Base-by-base conservation (phyloP, 2,329 filamentous ascomycete species). In the Cordyceps cateniannulata region DNA sequence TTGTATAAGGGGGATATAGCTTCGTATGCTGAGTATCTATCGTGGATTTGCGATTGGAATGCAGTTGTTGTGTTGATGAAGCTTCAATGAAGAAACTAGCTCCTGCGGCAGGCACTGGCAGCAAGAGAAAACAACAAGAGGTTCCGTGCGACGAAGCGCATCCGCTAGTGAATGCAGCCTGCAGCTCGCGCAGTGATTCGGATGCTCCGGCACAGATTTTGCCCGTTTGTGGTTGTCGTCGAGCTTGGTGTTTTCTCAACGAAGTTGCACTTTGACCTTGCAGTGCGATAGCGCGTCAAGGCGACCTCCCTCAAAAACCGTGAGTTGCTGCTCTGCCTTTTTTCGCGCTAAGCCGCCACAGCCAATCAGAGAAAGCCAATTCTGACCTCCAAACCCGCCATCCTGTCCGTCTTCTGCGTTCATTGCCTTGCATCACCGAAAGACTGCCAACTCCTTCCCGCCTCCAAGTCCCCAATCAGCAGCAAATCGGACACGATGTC, bases 291-390 rank as follows among this genome's bases (percentile, higher is more conserved):
- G 45, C 56, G 58, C 50, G 42, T 54, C 40, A 44, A 60, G 49
- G 29, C 44, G 20, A 25, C 32, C 47, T 16, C n/a, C 25, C 42
- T 54, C 44, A 38, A 45, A 52, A 57, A 47, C 35, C 38, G 55
- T 35, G 49, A 62, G 55, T n/a, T 32, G 32, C n/a, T 56, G 29
- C 25, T 20, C 22, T 64, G 62, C 57, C 60, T 67, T 71, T 71
- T 71, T 73, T 75, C 62, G 70, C 65, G 68, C 63, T 65, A 66
- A 63, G 49, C 64, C 22, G 44, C n/a, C 5, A 24, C 63, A 63
- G 32, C 74, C 74, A 76, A 77, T 77, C 70, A 75, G 62, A 67
- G 62, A 38, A 10, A 62, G 62, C 62, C 72, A 74, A 77, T 75
- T 73, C 74, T 68, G 70, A 74, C 73, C 69, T 76, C 72, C 68